phyloP scores from a whole-genome alignment of 495 filamentous ascomycete genomes.

The Xylaria bambusicola region DNA sequence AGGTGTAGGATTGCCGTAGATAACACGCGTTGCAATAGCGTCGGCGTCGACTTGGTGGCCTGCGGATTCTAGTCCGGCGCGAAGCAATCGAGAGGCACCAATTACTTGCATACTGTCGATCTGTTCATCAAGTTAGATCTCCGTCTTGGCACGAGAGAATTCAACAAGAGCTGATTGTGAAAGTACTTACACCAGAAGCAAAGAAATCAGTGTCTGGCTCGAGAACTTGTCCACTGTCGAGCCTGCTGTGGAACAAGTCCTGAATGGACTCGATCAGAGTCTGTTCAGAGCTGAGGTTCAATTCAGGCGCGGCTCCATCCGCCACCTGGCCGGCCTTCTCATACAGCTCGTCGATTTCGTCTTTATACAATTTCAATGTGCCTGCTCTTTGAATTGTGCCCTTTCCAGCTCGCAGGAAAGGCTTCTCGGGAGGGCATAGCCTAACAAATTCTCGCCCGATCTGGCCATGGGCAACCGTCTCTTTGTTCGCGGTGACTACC shows the following conservation, averaged over 20 bases:
- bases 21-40: slow-evolving; percentile 36
- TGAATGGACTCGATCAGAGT: slow-evolving; percentile 37
- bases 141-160: too few species aligned
- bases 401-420: slow-evolving; percentile 57
- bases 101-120: slow-evolving; percentile 58
- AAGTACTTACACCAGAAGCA: slow-evolving; percentile 29
- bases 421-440: slow-evolving; percentile 49
- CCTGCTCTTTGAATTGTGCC: slow-evolving; percentile 54
- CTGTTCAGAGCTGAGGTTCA: slow-evolving; percentile 37
- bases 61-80: slow-evolving; percentile 32
- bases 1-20: slow-evolving; percentile 44
- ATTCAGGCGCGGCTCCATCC: slow-evolving; percentile 20
- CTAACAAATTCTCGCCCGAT: slow-evolving; percentile 43
- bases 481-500: slow-evolving; percentile 48
- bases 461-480: slow-evolving; percentile 48
- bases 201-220: slow-evolving; percentile 46
- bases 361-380: slow-evolving; percentile 51
- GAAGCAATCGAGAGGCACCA: slow-evolving; percentile 40
- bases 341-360: slow-evolving; percentile 57
- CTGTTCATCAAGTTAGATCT: slow-evolving; percentile 38
- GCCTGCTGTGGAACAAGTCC: slow-evolving; percentile 33
- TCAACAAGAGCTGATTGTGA: neutral
- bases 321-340: slow-evolving; percentile 24
- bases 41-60: slow-evolving; percentile 31
- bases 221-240: slow-evolving; percentile 33